Evolutionary conservation across 2,329 filamentous ascomycete genomes (phyloP), one percentile per base, ranked within the genome.

Genomic region (Pseudocercospora fuligena): DNA sequence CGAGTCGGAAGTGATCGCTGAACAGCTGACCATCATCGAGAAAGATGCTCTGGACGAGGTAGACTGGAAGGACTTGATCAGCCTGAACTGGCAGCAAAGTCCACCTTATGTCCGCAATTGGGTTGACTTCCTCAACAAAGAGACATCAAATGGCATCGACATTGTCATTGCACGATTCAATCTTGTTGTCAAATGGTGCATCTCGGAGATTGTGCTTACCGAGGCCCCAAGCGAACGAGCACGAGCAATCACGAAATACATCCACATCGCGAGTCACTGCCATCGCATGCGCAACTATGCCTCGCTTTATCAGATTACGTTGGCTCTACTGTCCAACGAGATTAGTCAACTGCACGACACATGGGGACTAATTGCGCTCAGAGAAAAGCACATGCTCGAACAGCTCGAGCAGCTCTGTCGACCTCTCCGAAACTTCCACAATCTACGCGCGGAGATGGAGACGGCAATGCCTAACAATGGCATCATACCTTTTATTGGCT

Each of bases 101-200:
- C 73, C 77, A 47, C 71, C 74, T 4, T 66, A 69, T 8, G 70
- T 76, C 29, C 73, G 72, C 21, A 78, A 93, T 23, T 95, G 92
- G 92, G 92, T 94, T 11, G 89, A 92, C 51, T 94, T 93, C 75
- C 82, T 94, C 47, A 88, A 89, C 61, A 89, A 89, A 59, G 70
- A 73, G 25, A 69, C 72, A 40, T 70, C 69, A 33, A 89, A 51
- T 62, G 92, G 92, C 14, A 90, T 95, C 43, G 92, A 94, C 75
- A 90, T 95, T 23, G 91, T 94, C 57, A 92, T 94, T 77, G 91
- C 92, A 8, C 89, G 92, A 58, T 95, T 95, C 82, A 95, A 95
- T 78, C 87, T 95, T 69, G 91, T 94, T 82, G 92, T 94, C 68
- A 94, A 94, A 78, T 95, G 92, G 92, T 90, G 88, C 29, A 86